A percentile compares a stretch with the other conserved stretches of the same genome.
These are phyloP conservation scores for Ganoderma lingzhi DNA, from an alignment of 1,284 basidiomycete species.

Conservation along the genomic window DNA sequence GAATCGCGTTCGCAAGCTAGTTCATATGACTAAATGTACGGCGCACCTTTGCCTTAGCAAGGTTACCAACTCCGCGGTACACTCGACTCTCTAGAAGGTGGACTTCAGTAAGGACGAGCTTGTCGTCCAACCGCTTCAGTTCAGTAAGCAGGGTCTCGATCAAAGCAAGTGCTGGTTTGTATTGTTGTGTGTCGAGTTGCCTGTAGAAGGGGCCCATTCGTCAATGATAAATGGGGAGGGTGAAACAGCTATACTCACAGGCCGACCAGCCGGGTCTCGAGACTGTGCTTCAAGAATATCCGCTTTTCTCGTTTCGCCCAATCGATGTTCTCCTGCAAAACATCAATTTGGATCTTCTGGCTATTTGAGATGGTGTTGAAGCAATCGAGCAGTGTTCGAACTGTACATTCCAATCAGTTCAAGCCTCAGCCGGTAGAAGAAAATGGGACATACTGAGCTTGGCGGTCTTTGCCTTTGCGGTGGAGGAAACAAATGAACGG, in stretches of 20 bases:
- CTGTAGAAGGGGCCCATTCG: conserved; percentile 41
- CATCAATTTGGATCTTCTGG: conserved; percentile 83
- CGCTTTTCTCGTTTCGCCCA: conserved; percentile 95
- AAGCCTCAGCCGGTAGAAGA: background rate
- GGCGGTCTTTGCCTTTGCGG: conserved; percentile 98
- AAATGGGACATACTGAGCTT: conserved; percentile 84
- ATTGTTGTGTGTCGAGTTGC: conserved; percentile 82
- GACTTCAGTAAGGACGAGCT: conserved; percentile 97
- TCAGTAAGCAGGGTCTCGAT: conserved; percentile 91
- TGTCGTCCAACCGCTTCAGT: conserved; percentile 94
- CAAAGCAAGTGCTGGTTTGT: conserved; percentile 82
- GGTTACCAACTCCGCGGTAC: conserved; percentile 91
- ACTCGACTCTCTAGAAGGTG: conserved; percentile 94
- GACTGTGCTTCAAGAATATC: conserved; percentile 94
- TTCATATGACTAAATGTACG: background rate
- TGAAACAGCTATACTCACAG: conserved; percentile 61
- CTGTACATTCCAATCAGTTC: conserved; percentile 48
- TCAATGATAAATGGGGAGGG: background rate
- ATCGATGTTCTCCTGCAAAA: conserved; percentile 89
- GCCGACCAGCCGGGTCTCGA: conserved; percentile 90
- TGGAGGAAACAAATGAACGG: conserved; percentile 90
- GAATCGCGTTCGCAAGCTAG: background rate
- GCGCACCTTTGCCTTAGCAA: conserved; percentile 90
- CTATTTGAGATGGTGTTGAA: conserved; percentile 84
- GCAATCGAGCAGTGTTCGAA: conserved; percentile 92